Base-by-base conservation (phyloP, 805 yeast genomes). In the Sugiyamaella valdiviana region DNA sequence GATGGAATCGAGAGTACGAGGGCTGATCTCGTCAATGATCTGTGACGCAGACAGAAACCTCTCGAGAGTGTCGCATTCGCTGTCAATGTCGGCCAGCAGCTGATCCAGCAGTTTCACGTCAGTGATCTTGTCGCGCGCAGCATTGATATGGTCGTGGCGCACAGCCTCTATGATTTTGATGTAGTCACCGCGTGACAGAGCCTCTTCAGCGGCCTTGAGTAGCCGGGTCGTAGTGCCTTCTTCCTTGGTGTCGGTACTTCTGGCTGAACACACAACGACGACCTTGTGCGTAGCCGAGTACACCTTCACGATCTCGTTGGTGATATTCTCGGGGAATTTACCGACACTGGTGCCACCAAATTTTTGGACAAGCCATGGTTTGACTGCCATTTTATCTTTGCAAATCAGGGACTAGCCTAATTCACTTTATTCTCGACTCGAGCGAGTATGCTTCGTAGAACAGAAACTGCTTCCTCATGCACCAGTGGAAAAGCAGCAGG, bases 281-380 rank as follows among this genome's bases (percentile, higher is more conserved):
- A 90, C 95, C 48, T 83, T 75, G 42, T 70, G 68, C 36, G 75
- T 68, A 39, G 62, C 48, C 32, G 80, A 71, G 63, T 80, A 87
- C 20, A 73, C 78, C 60, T 55, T 53, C 42, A 93, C 85, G 43
- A 93, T 88, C 56, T 88, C 86, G 51, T 85, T 84, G 22, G 88
- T 89, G 48, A 93, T 93, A 55, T 83, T 77, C 45, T 76, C 80
- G 7, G 96, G 86, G 66, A 93, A 90, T 65, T 93, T 93, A 19
- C 99, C 99, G 26, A 93, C 96, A 42, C 93, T 82, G 14, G 99
- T 93, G 46, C 99, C 99, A 43, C 99, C 99, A 61, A 87, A 93
- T 67, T 93, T 93, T 66, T 93, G 99, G 5, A 93, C 85, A 2
- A 85, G 66, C 90, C 91, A 83, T 15, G 43, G 67, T 36, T 58